Conservation (phyloP, 352 stramenopile genomes). For the Saprolegnia parasitica region DNA sequence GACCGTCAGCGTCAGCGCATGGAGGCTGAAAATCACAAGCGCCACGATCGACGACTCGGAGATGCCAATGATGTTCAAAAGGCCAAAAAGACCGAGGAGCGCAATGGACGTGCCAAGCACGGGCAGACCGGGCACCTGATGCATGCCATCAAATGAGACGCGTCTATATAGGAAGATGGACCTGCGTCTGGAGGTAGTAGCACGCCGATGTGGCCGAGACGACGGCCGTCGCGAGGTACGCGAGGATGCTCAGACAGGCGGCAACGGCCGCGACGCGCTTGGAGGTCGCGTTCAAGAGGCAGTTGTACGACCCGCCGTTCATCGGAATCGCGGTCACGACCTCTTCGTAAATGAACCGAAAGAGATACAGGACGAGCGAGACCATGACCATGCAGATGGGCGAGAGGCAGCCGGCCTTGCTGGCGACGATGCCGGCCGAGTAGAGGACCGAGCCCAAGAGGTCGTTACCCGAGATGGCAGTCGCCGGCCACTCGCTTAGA, state of each 20-base stretch:
- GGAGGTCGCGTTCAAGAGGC: conserved; percentile 89
- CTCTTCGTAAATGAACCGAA: conserved; percentile 87
- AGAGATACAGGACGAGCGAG: conserved; percentile 56
- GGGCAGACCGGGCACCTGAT: conserved; percentile 38
- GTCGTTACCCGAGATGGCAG: conserved; percentile 90
- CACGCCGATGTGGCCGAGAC: conserved; percentile 57
- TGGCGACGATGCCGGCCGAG: conserved; percentile 56
- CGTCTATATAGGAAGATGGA: not conserved
- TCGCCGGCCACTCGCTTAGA: conserved; percentile 78
- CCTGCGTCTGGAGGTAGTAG: conserved; percentile 40
- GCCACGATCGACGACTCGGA: conserved; percentile 80
- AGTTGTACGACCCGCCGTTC: conserved; percentile 90
- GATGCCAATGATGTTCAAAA: conserved; percentile 80
- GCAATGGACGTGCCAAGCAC: conserved; percentile 43
- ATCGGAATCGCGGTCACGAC: conserved; percentile 86
- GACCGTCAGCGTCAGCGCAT: conserved; percentile 74
- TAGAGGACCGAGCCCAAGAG: conserved; percentile 86
- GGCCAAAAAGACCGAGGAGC: conserved; percentile 81
- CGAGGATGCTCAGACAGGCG: conserved; percentile 86
- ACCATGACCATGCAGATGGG: conserved; percentile 76
- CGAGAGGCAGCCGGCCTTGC: conserved; percentile 72
- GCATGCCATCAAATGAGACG: conserved; percentile 1
- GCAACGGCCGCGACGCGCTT: conserved; percentile 84
- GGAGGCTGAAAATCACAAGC: conserved; percentile 73
- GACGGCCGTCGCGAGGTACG: conserved; percentile 85